Percentiles rank a stretch among this genome's conserved stretches.
Evolutionary conservation across 768 basidiomycete genomes (phyloP).

Genomic region (Butyriboletus loyo): DNA sequence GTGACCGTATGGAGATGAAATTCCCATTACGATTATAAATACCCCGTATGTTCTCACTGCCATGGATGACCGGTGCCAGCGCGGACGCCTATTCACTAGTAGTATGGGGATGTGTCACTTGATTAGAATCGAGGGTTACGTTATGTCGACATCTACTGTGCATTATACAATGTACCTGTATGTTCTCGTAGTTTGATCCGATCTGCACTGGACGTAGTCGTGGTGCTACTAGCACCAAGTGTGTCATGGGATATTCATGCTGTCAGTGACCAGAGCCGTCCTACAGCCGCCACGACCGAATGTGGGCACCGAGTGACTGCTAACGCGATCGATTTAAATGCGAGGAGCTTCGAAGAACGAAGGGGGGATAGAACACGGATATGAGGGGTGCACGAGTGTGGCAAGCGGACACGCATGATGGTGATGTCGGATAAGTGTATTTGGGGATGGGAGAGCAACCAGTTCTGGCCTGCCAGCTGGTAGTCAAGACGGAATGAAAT

Average conservation of each 20-base stretch:
- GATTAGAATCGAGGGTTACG: constrained; percentile 16
- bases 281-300: constrained; percentile 15
- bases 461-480: constrained; percentile 15
- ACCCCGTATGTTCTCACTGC: constrained; percentile 23
- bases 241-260: constrained; percentile 4
- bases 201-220: neutral
- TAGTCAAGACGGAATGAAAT: constrained; percentile 10
- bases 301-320: neutral
- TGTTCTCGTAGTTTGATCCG: neutral
- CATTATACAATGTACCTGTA: constrained; percentile 5
- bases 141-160: constrained; percentile 7
- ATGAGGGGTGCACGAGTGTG: constrained; percentile 13
- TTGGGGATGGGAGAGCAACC: neutral
- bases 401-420: constrained; percentile 1
- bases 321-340: neutral
- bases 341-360: constrained; percentile 6
- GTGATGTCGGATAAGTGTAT: neutral
- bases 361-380: constrained; percentile 10
- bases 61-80: constrained; percentile 2
- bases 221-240: neutral
- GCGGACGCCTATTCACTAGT: constrained; percentile 9
- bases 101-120: constrained; percentile 11
- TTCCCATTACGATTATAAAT: constrained; percentile 26
- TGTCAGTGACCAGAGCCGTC: constrained; percentile 6
- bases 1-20: constrained; percentile 15